Evolutionary conservation across 225 moss, liverwort and hornwort genomes (phyloP).

Genomic region (Ulota crispa): DNA sequence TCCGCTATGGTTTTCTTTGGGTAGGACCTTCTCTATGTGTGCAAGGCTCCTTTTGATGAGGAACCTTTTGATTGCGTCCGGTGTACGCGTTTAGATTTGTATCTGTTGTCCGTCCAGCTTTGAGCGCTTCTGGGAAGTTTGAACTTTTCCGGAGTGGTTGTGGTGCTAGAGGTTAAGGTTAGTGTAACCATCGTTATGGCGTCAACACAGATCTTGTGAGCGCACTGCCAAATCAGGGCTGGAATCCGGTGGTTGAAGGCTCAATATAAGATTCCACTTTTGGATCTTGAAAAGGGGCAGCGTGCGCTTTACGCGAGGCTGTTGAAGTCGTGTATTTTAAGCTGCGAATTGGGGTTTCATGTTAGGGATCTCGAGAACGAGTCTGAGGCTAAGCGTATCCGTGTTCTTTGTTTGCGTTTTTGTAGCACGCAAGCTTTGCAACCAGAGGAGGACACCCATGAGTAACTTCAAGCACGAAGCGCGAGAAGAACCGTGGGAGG

Average conservation of each 20-base stretch:
- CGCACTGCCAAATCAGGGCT: neutral
- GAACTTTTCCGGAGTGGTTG: neutral
- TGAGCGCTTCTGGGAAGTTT: neutral
- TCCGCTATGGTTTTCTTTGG: neutral
- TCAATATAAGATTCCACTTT: neutral
- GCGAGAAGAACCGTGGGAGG: conserved; percentile 12
- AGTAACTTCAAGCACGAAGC: conserved; percentile 20
- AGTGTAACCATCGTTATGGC: neutral
- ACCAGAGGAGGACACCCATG: conserved; percentile 17
- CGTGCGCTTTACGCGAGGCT: neutral
- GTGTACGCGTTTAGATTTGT: neutral
- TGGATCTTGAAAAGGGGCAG: neutral
- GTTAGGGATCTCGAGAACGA: neutral
- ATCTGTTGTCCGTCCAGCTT: neutral
- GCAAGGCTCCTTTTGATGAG: neutral
- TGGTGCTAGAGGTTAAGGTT: neutral
- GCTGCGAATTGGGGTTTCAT: neutral
- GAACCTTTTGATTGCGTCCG: neutral
- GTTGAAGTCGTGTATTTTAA: neutral
- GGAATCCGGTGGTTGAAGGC: neutral
- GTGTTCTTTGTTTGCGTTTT: neutral
- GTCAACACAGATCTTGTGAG: neutral
- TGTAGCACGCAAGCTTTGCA: conserved; percentile 12
- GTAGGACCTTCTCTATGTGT: conserved; percentile 3
- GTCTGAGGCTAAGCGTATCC: conserved; percentile 7